These are phyloP conservation scores for Auricularia heimuer DNA, from an alignment of 768 basidiomycete genomes.

Conservation along the genomic window DNA sequence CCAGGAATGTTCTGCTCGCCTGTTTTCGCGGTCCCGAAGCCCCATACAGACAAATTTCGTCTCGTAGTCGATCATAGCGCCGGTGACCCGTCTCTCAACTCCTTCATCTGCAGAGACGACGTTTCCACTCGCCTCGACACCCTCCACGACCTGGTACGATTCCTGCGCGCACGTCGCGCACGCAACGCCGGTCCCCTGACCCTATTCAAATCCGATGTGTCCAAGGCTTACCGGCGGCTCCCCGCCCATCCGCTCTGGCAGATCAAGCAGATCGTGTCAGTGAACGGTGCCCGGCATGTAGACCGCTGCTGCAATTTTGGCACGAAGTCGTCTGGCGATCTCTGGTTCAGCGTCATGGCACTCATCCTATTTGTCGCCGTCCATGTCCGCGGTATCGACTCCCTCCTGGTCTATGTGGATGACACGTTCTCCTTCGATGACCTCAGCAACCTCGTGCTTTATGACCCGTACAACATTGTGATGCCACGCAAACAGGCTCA, in stretches of 20 bases:
- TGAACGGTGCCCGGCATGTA: conserved; percentile 20
- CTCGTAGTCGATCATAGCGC: too few relatives aligned
- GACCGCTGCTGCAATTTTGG: conserved; percentile 28
- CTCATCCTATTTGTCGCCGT: conserved; percentile 30
- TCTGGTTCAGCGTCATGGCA: conserved; percentile 24
- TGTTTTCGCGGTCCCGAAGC: too few relatives aligned
- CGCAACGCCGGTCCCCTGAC: too few relatives aligned
- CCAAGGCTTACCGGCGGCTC: conserved; percentile 26
- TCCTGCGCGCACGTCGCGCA: too few relatives aligned
- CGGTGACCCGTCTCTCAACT: too few relatives aligned
- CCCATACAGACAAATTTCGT: too few relatives aligned
- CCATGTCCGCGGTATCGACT: conserved; percentile 8
- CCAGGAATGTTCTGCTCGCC: too few relatives aligned
- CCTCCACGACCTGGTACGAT: too few relatives aligned
- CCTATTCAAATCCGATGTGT: conserved; percentile 31
- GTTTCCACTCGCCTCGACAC: too few relatives aligned
- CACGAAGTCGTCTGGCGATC: conserved; percentile 14
- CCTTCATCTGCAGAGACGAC: too few relatives aligned
- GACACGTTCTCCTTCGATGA: conserved; percentile 19
- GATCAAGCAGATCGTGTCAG: conserved; percentile 27
- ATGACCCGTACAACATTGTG: conserved; percentile 20
- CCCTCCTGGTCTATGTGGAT: conserved; percentile 25
- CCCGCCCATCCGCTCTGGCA: conserved; percentile 34
- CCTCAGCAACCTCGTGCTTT: conserved; percentile 14
- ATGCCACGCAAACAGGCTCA: conserved; percentile 24